Evolutionary conservation across 805 yeast genomes (phyloP), one percentile per base, ranked within the genome.

Genomic region (Teunomyces cretensis): DNA sequence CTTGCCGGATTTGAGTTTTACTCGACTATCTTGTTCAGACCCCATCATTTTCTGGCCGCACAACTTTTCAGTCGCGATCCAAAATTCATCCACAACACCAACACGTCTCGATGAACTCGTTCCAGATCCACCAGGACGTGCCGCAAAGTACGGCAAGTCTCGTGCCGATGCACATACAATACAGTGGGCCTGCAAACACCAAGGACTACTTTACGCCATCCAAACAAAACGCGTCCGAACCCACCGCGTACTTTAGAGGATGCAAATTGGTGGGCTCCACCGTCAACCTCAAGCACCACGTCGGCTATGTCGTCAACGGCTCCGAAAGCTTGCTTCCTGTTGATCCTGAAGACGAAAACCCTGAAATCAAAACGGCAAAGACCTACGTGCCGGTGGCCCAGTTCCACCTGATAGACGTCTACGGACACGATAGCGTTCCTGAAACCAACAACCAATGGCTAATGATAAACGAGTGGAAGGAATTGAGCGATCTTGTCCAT

Each of bases 201-300:
- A 40, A 48, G 11, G 65, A 60, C 6, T 65, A 52, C 44, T 68
- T 66, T 45, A 56, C 70, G 1, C 61, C 65, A 6, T 54, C 70
- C 13, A 67, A 65, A 30, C 28, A 35, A 19, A 13, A 19, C n/a
- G 44, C 50, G 8, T 35, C 17, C 6, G 63, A 60, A 43, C 49
- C 50, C 4, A 48, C 57, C 2, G 64, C 68, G 4, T 67, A 60
- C 51, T 68, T 66, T 42, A 53, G 74, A 53, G 74, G 74, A 1
- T 57, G 67, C 44, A 64, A 59, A 47, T 50, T 68, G 15, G 54
- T 65, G 6, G 72, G 72, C 1, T 49, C 47, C 12, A 33, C 44
- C 7, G 37, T 62, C 5, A 53, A 52, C 8, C 41, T 49, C 9
- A 39, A 52, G 6, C 38, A 50, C 22, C 49, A 54, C 44, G 47